phyloP scores from a whole-genome alignment of 371 early-diverging fungal species.

The Saksenaea vasiformis region DNA sequence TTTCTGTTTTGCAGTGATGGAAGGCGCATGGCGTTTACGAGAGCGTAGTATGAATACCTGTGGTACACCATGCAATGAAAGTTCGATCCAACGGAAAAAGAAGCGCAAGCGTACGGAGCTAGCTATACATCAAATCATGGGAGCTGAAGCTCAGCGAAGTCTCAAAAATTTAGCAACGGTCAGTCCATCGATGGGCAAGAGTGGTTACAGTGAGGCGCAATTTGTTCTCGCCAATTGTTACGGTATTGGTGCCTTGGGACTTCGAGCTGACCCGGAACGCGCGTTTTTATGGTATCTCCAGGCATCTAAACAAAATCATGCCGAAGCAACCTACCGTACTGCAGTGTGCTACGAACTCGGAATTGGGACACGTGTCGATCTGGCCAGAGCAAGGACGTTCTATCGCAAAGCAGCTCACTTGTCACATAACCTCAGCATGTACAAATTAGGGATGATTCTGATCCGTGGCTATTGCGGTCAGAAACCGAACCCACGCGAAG shows the following conservation, averaged over 20 bases:
- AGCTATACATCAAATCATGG: conserved; percentile 54
- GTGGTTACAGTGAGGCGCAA: conserved; percentile 82
- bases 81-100: conserved; percentile 16
- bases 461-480: conserved; percentile 80
- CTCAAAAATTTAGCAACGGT: conserved; percentile 56
- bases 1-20: not conserved
- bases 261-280: conserved; percentile 77
- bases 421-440: conserved; percentile 93
- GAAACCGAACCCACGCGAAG: conserved; percentile 79
- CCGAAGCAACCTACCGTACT: conserved; percentile 92
- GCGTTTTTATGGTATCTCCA: conserved; percentile 91
- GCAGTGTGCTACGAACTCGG: conserved; percentile 96
- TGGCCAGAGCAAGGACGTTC: conserved; percentile 79
- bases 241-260: conserved; percentile 76
- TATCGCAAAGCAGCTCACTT: conserved; percentile 92
- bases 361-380: conserved; percentile 88
- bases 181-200: conserved; percentile 60
- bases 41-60: not conserved
- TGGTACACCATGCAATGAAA: conserved; percentile 12
- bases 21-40: not conserved
- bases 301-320: conserved; percentile 89
- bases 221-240: conserved; percentile 90
- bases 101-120: conserved; percentile 9
- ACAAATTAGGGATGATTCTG: conserved; percentile 88
- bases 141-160: conserved; percentile 13